A percentile compares a stretch with the other conserved stretches of the same genome.
These are phyloP conservation scores for Prunella vulgaris DNA, from an alignment of 257 asterid species.

Conservation along the genomic window DNA sequence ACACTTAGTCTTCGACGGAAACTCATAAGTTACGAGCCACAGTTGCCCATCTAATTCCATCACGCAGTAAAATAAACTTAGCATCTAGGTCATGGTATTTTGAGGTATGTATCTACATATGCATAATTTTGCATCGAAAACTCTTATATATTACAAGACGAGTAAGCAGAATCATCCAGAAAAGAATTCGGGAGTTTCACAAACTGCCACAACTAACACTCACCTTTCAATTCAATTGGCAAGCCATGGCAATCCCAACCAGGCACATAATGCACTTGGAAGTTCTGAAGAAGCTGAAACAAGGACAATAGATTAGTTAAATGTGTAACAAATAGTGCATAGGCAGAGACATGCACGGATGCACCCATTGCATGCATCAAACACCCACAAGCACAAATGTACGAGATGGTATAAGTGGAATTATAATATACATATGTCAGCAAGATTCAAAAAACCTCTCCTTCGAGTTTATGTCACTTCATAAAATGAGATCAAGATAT, in stretches of 20 bases:
- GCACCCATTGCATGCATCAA: neutral
- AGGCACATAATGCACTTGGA: constrained; percentile 79
- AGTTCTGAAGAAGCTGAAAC: constrained; percentile 86
- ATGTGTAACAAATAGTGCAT: neutral
- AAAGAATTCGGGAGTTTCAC: constrained; percentile 9
- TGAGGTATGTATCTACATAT: neutral
- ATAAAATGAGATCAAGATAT: neutral
- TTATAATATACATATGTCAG: constrained; percentile 4
- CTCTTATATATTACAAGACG: neutral
- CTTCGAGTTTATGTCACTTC: neutral
- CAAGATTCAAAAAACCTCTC: constrained; percentile 3
- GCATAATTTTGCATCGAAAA: neutral
- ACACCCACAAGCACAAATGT: constrained; percentile 12
- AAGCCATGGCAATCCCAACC: constrained; percentile 99
- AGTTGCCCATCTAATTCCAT: constrained; percentile 10
- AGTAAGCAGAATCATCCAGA: constrained; percentile 16
- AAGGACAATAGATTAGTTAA: constrained; percentile 17
- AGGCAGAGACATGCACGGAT: neutral
- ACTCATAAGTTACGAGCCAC: constrained; percentile 11
- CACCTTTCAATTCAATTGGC: constrained; percentile 98
- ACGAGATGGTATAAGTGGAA: neutral
- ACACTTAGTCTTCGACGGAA: constrained; percentile 10
- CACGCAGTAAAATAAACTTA: no score
- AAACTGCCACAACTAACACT: constrained; percentile 25
- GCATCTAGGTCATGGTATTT: constrained; percentile 1